Conservation (phyloP, 192 early-diverging fungal genomes). For the Coemansia sp. region DNA sequence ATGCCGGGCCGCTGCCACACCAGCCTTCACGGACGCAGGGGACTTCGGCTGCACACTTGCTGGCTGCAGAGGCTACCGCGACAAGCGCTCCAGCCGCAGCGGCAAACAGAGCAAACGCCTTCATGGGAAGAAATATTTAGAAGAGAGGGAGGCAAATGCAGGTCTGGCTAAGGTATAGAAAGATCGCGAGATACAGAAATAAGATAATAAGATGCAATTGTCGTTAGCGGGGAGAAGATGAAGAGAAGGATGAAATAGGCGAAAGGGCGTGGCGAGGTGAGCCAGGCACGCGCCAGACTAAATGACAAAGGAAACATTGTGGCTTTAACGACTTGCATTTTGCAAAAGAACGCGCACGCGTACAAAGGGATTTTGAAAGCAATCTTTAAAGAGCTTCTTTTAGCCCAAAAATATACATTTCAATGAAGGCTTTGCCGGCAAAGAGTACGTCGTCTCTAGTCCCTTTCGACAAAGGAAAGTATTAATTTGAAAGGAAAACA, state of each 20-base stretch:
- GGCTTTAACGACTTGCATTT: background rate
- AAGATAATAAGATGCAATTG: background rate
- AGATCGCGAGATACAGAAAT: background rate
- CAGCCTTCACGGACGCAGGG: conserved; percentile 55
- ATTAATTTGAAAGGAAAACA: background rate
- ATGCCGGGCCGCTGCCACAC: conserved; percentile 43
- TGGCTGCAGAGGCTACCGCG: conserved; percentile 8
- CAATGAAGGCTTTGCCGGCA: background rate
- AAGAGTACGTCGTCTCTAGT: background rate
- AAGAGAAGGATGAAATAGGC: background rate
- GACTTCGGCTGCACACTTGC: conserved; percentile 25
- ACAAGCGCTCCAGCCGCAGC: conserved; percentile 19
- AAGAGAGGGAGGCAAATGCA: background rate
- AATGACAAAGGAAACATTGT: background rate
- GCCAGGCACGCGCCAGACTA: background rate
- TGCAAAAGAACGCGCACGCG: background rate
- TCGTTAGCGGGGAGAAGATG: background rate
- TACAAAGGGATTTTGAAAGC: background rate
- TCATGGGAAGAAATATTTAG: conserved; percentile 13
- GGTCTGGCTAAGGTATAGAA: background rate
- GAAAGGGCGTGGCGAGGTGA: too few species aligned
- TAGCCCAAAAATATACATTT: background rate
- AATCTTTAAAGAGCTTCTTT: too few species aligned
- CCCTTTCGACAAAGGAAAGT: background rate
- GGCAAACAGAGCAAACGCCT: conserved; percentile 16